Evolutionary conservation across 2,329 filamentous ascomycete species (phyloP).

Genomic region (Ceratocystis alfenasii): DNA sequence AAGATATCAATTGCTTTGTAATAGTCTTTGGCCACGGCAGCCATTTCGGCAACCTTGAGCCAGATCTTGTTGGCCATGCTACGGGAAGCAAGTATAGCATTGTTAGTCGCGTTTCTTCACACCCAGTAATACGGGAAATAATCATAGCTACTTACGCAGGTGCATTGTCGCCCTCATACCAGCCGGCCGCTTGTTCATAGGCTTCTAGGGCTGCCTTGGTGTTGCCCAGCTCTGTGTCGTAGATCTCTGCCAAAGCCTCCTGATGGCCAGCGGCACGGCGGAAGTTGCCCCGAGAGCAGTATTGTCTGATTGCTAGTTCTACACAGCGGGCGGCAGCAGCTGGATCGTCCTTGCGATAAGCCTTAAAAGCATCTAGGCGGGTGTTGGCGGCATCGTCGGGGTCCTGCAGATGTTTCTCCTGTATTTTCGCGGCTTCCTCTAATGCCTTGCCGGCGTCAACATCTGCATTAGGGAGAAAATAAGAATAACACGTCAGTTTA

Average conservation of each 20-base stretch:
- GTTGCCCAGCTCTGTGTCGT: conserved; percentile 70
- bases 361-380: conserved; percentile 84
- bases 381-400: conserved; percentile 86
- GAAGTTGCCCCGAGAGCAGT: conserved; percentile 82
- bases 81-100: not conserved
- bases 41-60: conserved; percentile 81
- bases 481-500: conserved; percentile 5
- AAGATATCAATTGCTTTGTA: conserved; percentile 69
- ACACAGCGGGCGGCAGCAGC: conserved; percentile 72
- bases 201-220: conserved; percentile 64
- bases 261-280: conserved; percentile 81
- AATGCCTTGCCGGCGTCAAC: conserved; percentile 79
- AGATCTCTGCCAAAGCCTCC: conserved; percentile 76
- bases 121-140: too few relatives aligned
- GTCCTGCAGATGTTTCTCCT: conserved; percentile 71
- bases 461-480: conserved; percentile 37
- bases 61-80: conserved; percentile 87
- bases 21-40: conserved; percentile 73
- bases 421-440: conserved; percentile 72
- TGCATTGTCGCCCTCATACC: conserved; percentile 82
- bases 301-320: conserved; percentile 69
- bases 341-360: conserved; percentile 76
- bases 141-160: conserved; percentile 49
- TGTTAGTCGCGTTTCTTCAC: not conserved
- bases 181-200: conserved; percentile 75